phyloP scores from a whole-genome alignment of 2,329 filamentous ascomycete genomes.

The Macrophomina tecta region DNA sequence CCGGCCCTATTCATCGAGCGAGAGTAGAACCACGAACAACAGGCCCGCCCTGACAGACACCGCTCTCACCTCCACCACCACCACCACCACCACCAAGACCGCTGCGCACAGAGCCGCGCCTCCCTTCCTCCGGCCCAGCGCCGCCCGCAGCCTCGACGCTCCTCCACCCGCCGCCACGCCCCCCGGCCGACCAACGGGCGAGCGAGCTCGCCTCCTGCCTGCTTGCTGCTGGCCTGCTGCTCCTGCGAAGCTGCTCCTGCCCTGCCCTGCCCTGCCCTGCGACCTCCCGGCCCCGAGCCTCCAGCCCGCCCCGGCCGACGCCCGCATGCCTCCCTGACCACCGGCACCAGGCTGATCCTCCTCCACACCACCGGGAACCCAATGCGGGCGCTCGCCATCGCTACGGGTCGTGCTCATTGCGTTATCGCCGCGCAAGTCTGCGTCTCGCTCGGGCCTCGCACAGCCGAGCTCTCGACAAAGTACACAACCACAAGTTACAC shows the following conservation, averaged over 20 bases:
- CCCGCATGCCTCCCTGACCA: slow-evolving; percentile 26
- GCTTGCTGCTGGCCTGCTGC: neutral
- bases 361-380: slow-evolving; percentile 10
- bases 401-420: slow-evolving; percentile 22
- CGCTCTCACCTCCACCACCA: slow-evolving; percentile 12
- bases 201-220: slow-evolving; percentile 14
- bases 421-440: slow-evolving; percentile 17
- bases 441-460: slow-evolving; percentile 26
- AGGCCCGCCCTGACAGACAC: slow-evolving; percentile 24
- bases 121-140: slow-evolving; percentile 5
- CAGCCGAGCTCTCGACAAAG: slow-evolving; percentile 21
- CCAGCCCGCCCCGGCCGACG: slow-evolving; percentile 12
- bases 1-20: slow-evolving; percentile 25
- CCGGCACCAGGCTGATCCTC: slow-evolving; percentile 17
- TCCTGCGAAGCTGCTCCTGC: slow-evolving; percentile 22
- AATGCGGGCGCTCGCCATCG: slow-evolving; percentile 27
- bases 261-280: neutral
- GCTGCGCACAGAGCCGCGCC: slow-evolving; percentile 17
- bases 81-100: neutral
- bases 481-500: slow-evolving; percentile 28
- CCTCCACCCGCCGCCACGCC: neutral
- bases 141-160: neutral
- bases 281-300: slow-evolving; percentile 10
- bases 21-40: slow-evolving; percentile 23
- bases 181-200: neutral